Conservation (phyloP, 345 rosid species). For the Aquilaria sinensis region DNA sequence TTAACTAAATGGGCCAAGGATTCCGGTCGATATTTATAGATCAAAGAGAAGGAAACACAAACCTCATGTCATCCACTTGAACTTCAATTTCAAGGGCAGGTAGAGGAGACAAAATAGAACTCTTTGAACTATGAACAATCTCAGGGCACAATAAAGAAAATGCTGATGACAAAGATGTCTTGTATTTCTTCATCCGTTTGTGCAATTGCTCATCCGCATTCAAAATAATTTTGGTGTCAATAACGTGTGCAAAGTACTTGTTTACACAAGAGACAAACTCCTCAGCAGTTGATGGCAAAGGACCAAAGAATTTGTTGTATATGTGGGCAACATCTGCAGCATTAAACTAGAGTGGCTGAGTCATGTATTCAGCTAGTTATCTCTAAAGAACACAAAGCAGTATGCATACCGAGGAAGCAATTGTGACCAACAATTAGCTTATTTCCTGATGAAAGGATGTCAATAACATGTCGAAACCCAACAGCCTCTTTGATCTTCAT, state of each 20-base stretch:
- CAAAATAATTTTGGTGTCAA: conserved; percentile 88
- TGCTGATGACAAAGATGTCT: conserved; percentile 73
- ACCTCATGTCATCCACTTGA: conserved; percentile 78
- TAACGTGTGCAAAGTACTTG: conserved; percentile 57
- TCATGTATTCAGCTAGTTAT: conserved; percentile 7
- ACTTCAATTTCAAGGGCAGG: conserved; percentile 64
- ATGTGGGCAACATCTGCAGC: conserved; percentile 83
- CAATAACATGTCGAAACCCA: conserved; percentile 92
- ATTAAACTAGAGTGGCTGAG: conserved; percentile 15
- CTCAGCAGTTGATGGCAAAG: conserved; percentile 75
- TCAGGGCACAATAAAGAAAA: conserved; percentile 67
- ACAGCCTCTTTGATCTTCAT: conserved; percentile 53
- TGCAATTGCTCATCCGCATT: conserved; percentile 44
- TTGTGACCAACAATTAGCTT: conserved; percentile 94
- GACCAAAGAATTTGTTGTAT: conserved; percentile 69
- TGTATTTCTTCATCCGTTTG: conserved; percentile 54
- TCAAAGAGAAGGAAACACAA: conserved; percentile 17
- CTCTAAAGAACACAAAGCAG: conserved; percentile 9
- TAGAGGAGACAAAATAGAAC: conserved; percentile 20
- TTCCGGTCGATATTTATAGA: conserved; percentile 1
- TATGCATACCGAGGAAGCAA: conserved; percentile 73
- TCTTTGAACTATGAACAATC: conserved; percentile 40
- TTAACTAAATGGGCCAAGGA: not conserved
- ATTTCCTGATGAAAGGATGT: conserved; percentile 69
- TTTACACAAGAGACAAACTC: conserved; percentile 54